phyloP scores from a whole-genome alignment of 192 early-diverging fungal genomes.

The Coemansia erecta region DNA sequence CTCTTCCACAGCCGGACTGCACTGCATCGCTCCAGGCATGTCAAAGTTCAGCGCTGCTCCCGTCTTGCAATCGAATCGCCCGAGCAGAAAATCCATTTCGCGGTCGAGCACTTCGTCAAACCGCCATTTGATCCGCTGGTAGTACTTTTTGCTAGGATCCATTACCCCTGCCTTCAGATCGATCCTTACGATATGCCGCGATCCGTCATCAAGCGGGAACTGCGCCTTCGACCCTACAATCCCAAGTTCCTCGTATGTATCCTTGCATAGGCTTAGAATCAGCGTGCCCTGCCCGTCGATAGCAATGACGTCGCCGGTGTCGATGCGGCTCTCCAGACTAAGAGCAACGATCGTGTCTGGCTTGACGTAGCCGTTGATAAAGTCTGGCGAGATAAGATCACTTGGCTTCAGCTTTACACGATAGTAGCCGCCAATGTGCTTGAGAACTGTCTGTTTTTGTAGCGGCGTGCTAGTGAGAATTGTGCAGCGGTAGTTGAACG shows the following conservation, averaged over 20 bases:
- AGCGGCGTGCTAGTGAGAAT: slow-evolving; percentile 7
- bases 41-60: slow-evolving; percentile 31
- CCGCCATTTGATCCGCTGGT: slow-evolving; percentile 19
- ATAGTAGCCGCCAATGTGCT: slow-evolving; percentile 23
- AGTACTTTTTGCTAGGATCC: slow-evolving; percentile 38
- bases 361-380: slow-evolving; percentile 28
- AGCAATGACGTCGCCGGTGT: slow-evolving; percentile 46
- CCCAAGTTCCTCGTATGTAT: slow-evolving; percentile 39
- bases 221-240: slow-evolving; percentile 21
- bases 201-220: slow-evolving; percentile 39
- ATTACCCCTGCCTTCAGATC: slow-evolving; percentile 22
- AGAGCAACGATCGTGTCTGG: slow-evolving; percentile 26
- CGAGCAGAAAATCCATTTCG: slow-evolving; percentile 22
- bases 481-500: slow-evolving; percentile 44
- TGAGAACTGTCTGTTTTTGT: neutral
- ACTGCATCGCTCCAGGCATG: slow-evolving; percentile 14
- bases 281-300: slow-evolving; percentile 38
- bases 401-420: slow-evolving; percentile 19
- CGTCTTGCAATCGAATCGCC: slow-evolving; percentile 17
- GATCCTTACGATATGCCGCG: slow-evolving; percentile 30
- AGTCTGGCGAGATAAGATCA: slow-evolving; percentile 35
- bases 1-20: neutral
- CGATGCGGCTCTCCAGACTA: slow-evolving; percentile 17
- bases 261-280: slow-evolving; percentile 42
- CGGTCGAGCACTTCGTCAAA: slow-evolving; percentile 22